A percentile compares a stretch with the other conserved stretches of the same genome.
These are phyloP conservation scores for Salix purpurea DNA, from an alignment of 345 rosid genomes.

Conservation along the genomic window DNA sequence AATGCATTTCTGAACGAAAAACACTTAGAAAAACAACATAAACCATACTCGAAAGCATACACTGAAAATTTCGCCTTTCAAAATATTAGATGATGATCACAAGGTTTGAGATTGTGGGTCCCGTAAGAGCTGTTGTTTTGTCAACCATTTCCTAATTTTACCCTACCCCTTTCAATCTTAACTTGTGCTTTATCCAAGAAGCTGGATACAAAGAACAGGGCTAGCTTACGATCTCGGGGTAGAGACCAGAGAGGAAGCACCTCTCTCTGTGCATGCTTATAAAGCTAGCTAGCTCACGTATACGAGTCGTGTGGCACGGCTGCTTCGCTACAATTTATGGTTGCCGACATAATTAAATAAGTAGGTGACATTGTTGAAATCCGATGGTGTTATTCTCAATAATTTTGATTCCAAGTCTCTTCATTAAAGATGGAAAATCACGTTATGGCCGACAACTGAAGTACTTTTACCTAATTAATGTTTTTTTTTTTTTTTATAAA, in stretches of 20 bases:
- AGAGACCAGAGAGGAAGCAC: neutral
- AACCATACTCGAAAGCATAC: no score
- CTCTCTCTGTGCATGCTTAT: neutral
- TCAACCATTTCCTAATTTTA: neutral
- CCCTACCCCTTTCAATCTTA: neutral
- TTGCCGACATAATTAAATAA: constrained; percentile 33
- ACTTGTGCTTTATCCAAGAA: neutral
- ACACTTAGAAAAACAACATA: no score
- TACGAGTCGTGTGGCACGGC: neutral
- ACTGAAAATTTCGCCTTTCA: no score
- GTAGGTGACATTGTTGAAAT: constrained; percentile 4
- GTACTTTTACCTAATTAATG: neutral
- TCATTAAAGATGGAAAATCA: neutral
- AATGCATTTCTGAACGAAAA: no score
- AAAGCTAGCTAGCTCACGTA: neutral
- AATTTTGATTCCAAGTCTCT: neutral
- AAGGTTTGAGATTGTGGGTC: no score
- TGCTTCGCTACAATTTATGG: constrained; percentile 1
- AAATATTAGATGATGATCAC: no score
- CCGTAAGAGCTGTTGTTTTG: neutral
- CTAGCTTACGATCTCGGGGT: neutral
- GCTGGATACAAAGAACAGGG: neutral
- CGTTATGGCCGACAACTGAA: constrained; percentile 9
- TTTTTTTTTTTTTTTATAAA: no score
- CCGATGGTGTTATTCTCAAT: neutral